Conservation (phyloP, 441 rosid species). For the Pelargonium citronellum region DNA sequence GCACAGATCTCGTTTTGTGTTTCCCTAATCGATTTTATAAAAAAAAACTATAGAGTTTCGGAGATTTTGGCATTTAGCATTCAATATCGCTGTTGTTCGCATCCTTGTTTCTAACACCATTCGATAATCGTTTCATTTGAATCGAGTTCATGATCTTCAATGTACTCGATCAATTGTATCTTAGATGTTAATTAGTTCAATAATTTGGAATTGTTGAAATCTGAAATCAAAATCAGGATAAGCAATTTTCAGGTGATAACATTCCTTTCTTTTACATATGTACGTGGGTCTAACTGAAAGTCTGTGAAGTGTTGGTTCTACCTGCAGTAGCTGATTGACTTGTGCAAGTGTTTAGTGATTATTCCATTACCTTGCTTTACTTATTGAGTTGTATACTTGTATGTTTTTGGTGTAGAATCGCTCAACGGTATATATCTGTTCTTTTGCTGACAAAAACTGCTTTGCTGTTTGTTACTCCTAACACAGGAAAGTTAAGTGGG, state of each 20-base stretch:
- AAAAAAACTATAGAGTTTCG: not conserved
- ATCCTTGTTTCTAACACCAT: not conserved
- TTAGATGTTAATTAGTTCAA: not conserved
- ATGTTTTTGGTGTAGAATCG: not conserved
- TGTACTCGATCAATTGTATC: constrained; percentile 1
- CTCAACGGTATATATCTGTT: not conserved
- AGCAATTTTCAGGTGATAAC: not conserved
- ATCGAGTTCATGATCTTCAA: not conserved
- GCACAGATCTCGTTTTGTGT: constrained; percentile 3
- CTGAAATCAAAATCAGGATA: not conserved
- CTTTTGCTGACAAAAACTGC: not conserved
- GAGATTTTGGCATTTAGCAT: not conserved
- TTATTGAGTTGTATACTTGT: not conserved
- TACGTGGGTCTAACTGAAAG: not conserved
- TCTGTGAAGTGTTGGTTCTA: not conserved
- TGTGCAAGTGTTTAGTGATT: not conserved
- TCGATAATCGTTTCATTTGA: not conserved
- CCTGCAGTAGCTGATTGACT: not conserved
- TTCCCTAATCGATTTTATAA: not conserved
- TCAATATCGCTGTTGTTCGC: not conserved
- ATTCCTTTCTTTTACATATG: not conserved
- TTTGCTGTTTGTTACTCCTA: not conserved
- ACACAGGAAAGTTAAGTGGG: constrained; percentile 1
- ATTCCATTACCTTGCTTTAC: constrained; percentile 1
- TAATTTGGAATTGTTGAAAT: not conserved